Evolutionary conservation across 805 yeast species (phyloP).

Genomic region (Cyberlindnera nakhonratchasimensis): DNA sequence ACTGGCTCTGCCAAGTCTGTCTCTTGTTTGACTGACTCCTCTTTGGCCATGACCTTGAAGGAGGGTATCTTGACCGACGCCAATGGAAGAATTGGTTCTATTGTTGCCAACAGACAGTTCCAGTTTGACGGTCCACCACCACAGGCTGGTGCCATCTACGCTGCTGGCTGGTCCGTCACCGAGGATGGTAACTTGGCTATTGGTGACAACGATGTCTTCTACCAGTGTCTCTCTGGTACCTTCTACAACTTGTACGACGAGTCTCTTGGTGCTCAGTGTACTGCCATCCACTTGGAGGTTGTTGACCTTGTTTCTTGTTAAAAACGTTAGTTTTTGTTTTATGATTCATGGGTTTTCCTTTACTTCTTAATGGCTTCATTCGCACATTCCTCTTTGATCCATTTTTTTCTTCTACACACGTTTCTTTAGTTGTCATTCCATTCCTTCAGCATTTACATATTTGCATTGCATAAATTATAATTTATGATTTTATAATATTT

Average conservation of each 20-base stretch:
- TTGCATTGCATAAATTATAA: background rate
- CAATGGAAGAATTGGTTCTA: conserved; percentile 68
- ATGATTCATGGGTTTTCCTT: conserved; percentile 1
- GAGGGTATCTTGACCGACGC: conserved; percentile 52
- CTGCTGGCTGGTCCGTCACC: conserved; percentile 60
- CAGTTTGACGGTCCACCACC: conserved; percentile 87
- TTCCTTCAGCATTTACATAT: background rate
- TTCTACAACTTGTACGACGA: conserved; percentile 78
- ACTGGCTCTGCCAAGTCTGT: conserved; percentile 26
- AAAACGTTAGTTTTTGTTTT: background rate
- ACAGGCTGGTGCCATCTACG: conserved; percentile 72
- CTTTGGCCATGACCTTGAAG: conserved; percentile 54
- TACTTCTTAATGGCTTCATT: conserved; percentile 1
- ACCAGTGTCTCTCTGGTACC: conserved; percentile 71
- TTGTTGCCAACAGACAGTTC: conserved; percentile 81
- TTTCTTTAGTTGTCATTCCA: background rate
- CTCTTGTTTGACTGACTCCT: conserved; percentile 45
- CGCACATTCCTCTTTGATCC: background rate
- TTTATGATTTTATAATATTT: background rate
- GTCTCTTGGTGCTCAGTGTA: conserved; percentile 58
- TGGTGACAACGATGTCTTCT: conserved; percentile 59
- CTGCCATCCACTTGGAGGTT: conserved; percentile 55
- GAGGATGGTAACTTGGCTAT: conserved; percentile 60
- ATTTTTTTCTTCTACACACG: background rate
- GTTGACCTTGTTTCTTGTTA: conserved; percentile 56